Evolutionary conservation across 495 filamentous ascomycete species (phyloP), one percentile per base, ranked within the genome.

Genomic region (Neurospora terricola): DNA sequence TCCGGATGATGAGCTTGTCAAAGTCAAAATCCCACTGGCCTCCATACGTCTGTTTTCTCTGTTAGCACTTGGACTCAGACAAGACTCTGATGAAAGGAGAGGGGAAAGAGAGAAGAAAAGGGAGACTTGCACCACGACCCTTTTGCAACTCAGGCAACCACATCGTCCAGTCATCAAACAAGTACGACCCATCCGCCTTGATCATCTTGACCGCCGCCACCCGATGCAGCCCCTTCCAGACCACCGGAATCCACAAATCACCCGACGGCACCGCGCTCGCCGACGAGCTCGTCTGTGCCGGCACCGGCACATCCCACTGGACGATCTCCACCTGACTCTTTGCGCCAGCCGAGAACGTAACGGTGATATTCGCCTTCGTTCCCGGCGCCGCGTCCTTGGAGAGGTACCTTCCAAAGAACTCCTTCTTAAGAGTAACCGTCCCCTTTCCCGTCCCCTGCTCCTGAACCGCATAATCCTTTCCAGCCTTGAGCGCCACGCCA

Each of bases 111-210:
- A 21, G 54, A 18, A 70, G 9, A 2, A 48, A 69, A 10, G 16
- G n/a, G 36, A 14, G 4, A 68, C 74, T 73, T 69, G 73, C 74
- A 8, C 76, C 78, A 43, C 78, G 72, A 0, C 81, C 87, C 73
- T 86, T 79, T 72, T 90, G 88, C 27, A 91, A 77, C 21, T 84
- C 82, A 1, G 88, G 87, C 10, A 89, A 77, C 18, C 80, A 90
- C 72, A 82, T 73, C 0, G 88, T 90, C 87, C 87, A 91, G 39
- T 84, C 82, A 75, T 90, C 89, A 18, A 87, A 81, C 38, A 91
- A 75, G 72, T 84, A 86, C 23, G 75, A 79, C 2, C 86, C 86
- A 73, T 86, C 85, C 4, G 73, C 76, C n/a, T 80, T 82, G 4
- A 86, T 39, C n/a, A 87, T 87, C 78, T 88, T 87, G 0, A 89